These are phyloP conservation scores for Rhodomyrtus tomentosa DNA, from an alignment of 345 rosid genomes.

Conservation along the genomic window DNA sequence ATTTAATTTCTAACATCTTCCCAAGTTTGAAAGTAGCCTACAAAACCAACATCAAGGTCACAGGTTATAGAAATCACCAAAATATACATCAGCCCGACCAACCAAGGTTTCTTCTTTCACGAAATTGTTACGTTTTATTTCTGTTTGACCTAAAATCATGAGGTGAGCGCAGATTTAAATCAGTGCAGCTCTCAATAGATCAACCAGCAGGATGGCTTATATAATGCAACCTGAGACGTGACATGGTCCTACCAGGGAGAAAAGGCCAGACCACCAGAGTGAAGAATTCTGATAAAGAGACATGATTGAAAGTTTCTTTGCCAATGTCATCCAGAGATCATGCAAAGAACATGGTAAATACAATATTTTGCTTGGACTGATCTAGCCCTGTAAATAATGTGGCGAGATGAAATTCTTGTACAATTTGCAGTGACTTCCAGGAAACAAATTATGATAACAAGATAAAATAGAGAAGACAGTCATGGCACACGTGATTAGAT, in stretches of 20 bases:
- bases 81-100: not conserved
- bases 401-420: not conserved
- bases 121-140: not conserved
- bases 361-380: not conserved
- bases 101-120: not conserved
- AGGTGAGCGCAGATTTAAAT: not conserved
- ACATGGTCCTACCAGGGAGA: not conserved
- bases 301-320: not conserved
- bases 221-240: not conserved
- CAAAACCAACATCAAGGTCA: not conserved
- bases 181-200: not conserved
- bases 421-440: not conserved
- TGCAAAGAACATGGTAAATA: not conserved
- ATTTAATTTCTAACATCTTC: not conserved
- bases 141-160: not conserved
- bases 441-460: not conserved
- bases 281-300: not conserved
- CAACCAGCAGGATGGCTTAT: not conserved
- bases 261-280: not conserved
- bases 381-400: not conserved
- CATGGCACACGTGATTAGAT: not conserved
- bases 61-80: not conserved
- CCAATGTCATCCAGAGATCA: not conserved
- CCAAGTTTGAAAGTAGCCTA: not conserved
- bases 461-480: not conserved